A percentile compares a stretch with the other conserved stretches of the same genome.
Evolutionary conservation across 2,329 filamentous ascomycete genomes (phyloP).

Genomic region (Pseudocercospora musae): DNA sequence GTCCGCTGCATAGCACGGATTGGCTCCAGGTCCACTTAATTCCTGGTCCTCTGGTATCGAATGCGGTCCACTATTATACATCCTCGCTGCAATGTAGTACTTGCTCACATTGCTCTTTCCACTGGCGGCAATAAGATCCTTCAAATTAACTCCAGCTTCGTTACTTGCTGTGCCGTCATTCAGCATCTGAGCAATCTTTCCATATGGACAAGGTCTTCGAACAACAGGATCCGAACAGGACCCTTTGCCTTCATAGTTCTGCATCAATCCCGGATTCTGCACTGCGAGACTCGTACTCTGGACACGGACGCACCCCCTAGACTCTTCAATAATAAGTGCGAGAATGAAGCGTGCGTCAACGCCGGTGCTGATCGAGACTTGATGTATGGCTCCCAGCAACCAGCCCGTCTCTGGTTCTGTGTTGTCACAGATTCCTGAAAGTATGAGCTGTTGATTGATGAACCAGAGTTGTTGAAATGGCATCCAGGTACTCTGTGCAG

Average conservation of each 20-base stretch:
- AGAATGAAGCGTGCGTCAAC: conserved; percentile 42
- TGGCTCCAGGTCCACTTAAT: conserved; percentile 2
- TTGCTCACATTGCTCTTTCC: conserved; percentile 35
- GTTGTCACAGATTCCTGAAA: conserved; percentile 22
- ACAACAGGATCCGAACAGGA: conserved; percentile 21
- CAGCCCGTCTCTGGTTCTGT: conserved; percentile 37
- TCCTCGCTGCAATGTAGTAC: conserved; percentile 46
- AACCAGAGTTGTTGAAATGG: conserved; percentile 3
- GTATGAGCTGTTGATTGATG: background rate
- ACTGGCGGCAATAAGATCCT: conserved; percentile 34
- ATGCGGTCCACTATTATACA: conserved; percentile 47
- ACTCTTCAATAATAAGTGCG: conserved; percentile 44
- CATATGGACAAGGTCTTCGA: conserved; percentile 38
- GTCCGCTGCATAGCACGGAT: conserved; percentile 15
- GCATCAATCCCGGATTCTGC: conserved; percentile 47
- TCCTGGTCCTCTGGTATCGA: conserved; percentile 6
- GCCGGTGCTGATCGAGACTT: conserved; percentile 32
- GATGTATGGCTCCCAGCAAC: conserved; percentile 38
- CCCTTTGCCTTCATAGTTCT: conserved; percentile 39
- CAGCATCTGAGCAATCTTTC: conserved; percentile 40
- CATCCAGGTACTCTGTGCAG: conserved; percentile 4
- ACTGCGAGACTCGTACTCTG: conserved; percentile 41
- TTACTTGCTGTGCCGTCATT: conserved; percentile 44
- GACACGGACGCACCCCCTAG: conserved; percentile 44
- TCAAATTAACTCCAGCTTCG: conserved; percentile 40